Percentiles rank a stretch among this genome's conserved stretches.
These are phyloP conservation scores for Fraxinus latifolia DNA, from an alignment of 305 asterid species.

Conservation along the genomic window DNA sequence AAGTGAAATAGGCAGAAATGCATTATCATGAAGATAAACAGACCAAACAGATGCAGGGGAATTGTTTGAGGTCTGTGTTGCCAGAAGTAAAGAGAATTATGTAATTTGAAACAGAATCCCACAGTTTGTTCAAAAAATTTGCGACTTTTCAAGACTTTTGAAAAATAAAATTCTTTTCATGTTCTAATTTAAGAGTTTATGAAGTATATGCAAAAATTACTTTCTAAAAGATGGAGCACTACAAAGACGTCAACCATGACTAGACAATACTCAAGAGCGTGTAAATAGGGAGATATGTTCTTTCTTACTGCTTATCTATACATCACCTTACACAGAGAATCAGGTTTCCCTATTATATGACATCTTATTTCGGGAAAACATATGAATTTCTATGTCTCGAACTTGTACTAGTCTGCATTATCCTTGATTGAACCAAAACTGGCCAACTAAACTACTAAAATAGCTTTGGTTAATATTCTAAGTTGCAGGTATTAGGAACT, in stretches of 20 bases:
- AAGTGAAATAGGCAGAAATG: not conserved
- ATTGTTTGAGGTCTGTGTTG: not conserved
- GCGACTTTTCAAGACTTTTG: not conserved
- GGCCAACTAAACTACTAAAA: not conserved
- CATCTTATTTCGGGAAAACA: not conserved
- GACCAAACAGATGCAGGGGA: too few species aligned
- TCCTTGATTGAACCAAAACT: conserved; percentile 18
- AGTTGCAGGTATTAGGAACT: not conserved
- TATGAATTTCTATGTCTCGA: not conserved
- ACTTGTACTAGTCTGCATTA: not conserved
- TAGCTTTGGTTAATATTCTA: not conserved
- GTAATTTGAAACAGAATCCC: not conserved
- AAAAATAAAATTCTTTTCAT: too few species aligned
- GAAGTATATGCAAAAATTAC: not conserved
- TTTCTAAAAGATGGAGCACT: not conserved
- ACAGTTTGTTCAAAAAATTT: not conserved
- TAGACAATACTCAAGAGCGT: not conserved
- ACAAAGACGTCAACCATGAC: not conserved
- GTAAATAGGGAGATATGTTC: not conserved
- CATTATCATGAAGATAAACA: not conserved
- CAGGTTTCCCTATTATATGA: not conserved
- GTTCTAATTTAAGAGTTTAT: not conserved
- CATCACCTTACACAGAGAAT: not conserved
- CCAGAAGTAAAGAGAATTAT: not conserved
- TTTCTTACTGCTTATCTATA: not conserved